Conservation (phyloP, 306 rosid genomes). For the Rosa chinensis region DNA sequence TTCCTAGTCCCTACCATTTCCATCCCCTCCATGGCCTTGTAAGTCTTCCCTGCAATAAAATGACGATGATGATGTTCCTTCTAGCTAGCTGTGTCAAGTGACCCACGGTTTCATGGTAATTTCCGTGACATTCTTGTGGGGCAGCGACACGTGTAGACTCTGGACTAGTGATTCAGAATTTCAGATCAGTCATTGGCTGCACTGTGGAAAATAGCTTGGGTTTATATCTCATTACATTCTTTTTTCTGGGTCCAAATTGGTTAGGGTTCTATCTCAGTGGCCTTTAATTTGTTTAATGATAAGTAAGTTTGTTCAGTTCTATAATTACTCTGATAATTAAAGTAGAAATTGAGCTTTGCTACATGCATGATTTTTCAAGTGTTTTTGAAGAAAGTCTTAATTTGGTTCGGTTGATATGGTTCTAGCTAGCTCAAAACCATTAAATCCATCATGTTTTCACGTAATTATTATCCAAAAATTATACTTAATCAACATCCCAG, state of each 20-base stretch:
- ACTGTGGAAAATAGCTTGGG: not conserved
- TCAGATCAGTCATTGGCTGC: not conserved
- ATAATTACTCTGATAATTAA: slow-evolving; percentile 33
- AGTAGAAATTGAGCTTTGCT: not conserved
- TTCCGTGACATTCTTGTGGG: not conserved
- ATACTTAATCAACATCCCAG: not conserved
- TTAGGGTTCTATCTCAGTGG: not conserved
- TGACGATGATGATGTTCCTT: slow-evolving; percentile 25
- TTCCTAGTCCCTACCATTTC: slow-evolving; percentile 54
- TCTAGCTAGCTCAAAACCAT: not conserved
- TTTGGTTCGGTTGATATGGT: slow-evolving; percentile 12
- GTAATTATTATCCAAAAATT: not conserved
- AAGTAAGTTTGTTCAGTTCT: slow-evolving; percentile 35
- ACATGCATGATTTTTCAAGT: slow-evolving; percentile 3
- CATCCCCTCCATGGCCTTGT: slow-evolving; percentile 24
- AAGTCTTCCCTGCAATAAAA: slow-evolving; percentile 37
- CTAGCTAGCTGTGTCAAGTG: slow-evolving; percentile 19
- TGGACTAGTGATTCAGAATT: not conserved
- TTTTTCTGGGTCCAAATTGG: not conserved
- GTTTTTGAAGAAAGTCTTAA: not conserved
- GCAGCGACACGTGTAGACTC: slow-evolving; percentile 6
- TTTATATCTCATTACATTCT: slow-evolving; percentile 4
- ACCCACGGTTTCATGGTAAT: slow-evolving; percentile 37
- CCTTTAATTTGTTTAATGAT: slow-evolving; percentile 4
- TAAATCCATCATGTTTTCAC: not conserved